Conservation (phyloP, 495 filamentous ascomycete species). For the Saxophila tyrrhenica region DNA sequence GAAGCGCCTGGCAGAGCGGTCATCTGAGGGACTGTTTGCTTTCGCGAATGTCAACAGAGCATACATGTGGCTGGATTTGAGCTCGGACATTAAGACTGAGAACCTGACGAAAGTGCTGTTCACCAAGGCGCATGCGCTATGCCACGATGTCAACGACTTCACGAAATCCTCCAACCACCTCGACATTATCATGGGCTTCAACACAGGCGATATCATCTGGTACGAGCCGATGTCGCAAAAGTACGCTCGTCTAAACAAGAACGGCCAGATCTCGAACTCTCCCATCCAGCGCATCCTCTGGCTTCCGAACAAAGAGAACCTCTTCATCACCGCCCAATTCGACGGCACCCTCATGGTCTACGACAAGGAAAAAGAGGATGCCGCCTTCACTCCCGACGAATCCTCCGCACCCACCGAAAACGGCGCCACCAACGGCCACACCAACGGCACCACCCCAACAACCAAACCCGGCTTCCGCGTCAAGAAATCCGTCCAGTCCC, state of each 20-base stretch:
- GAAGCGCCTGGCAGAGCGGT: slow-evolving; percentile 69
- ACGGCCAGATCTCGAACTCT: slow-evolving; percentile 76
- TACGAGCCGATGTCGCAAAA: slow-evolving; percentile 96
- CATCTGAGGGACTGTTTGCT: slow-evolving; percentile 66
- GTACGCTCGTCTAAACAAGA: slow-evolving; percentile 93
- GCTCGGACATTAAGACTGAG: slow-evolving; percentile 56
- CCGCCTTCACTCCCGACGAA: slow-evolving; percentile 51
- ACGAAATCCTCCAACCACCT: slow-evolving; percentile 72
- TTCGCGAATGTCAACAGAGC: slow-evolving; percentile 94
- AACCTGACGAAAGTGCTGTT: slow-evolving; percentile 91
- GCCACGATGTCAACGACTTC: slow-evolving; percentile 79
- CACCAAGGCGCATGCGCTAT: slow-evolving; percentile 88
- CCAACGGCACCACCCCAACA: too few relatives aligned
- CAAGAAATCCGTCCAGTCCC: slow-evolving; percentile 79
- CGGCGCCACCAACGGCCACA: slow-evolving; percentile 26
- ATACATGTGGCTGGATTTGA: slow-evolving; percentile 73
- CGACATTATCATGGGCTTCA: slow-evolving; percentile 90
- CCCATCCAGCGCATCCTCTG: slow-evolving; percentile 80
- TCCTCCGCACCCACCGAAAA: slow-evolving; percentile 24
- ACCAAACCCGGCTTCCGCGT: slow-evolving; percentile 39
- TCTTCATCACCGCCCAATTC: slow-evolving; percentile 87
- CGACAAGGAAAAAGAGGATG: slow-evolving; percentile 97
- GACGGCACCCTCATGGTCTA: slow-evolving; percentile 92
- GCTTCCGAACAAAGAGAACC: slow-evolving; percentile 86
- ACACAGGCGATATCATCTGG: slow-evolving; percentile 94